These are phyloP conservation scores for Trichoderma cornu-damae DNA, from an alignment of 2,329 filamentous ascomycete species.

Conservation along the genomic window DNA sequence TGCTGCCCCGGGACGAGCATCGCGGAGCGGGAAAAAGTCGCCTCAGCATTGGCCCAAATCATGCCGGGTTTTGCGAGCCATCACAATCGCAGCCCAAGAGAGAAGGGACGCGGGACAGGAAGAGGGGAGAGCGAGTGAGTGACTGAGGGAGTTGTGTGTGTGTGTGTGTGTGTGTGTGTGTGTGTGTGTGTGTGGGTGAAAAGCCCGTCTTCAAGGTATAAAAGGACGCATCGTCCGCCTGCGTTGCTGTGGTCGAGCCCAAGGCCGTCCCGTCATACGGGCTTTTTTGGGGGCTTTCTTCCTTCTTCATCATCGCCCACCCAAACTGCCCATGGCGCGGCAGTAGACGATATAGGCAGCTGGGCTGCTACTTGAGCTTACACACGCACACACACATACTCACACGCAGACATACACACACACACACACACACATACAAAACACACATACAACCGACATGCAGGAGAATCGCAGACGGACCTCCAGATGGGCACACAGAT, in stretches of 20 bases:
- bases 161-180: too few species aligned
- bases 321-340: background rate
- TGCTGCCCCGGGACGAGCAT: background rate
- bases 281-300: background rate
- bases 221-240: slow-evolving; percentile 13
- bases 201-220: background rate
- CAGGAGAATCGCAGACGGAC: background rate
- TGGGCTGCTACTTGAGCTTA: background rate
- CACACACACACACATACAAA: slow-evolving; percentile 1
- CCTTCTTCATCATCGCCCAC: background rate
- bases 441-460: slow-evolving; percentile 1
- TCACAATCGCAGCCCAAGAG: slow-evolving; percentile 11
- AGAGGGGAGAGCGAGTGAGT: too few species aligned
- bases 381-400: background rate
- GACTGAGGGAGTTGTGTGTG: too few species aligned
- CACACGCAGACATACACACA: background rate
- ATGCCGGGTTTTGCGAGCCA: slow-evolving; percentile 10
- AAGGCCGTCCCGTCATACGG: background rate
- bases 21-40: slow-evolving; percentile 8
- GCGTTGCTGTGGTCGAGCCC: background rate
- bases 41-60: background rate
- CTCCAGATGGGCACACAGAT: background rate
- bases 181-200: too few species aligned
- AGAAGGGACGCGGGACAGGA: background rate
- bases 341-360: background rate